phyloP scores from a whole-genome alignment of 2,329 filamentous ascomycete species.

The Aspergillus ochraceoroseus region DNA sequence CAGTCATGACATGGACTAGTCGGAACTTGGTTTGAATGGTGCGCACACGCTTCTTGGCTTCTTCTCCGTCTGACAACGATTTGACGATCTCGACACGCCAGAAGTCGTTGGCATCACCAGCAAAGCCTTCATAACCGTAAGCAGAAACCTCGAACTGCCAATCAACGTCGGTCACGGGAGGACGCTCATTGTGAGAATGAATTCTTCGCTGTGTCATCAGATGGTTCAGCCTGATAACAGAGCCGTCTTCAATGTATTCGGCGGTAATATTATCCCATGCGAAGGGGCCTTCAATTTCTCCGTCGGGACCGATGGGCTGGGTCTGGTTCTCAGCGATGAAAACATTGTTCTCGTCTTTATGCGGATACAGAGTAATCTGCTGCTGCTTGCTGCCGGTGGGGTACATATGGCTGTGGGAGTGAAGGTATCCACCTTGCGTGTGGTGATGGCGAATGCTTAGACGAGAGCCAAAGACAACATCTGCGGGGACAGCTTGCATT shows the following conservation, averaged over 20 bases:
- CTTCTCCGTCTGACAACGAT: constrained; percentile 70
- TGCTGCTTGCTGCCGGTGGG: constrained; percentile 96
- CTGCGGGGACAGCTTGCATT: constrained; percentile 91
- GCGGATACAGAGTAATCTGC: constrained; percentile 94
- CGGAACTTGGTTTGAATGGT: constrained; percentile 97
- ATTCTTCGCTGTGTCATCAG: constrained; percentile 76
- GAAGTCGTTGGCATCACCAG: constrained; percentile 91
- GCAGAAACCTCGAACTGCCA: constrained; percentile 97
- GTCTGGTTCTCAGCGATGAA: constrained; percentile 96
- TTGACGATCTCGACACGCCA: constrained; percentile 95
- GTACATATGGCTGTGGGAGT: constrained; percentile 97
- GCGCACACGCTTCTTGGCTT: constrained; percentile 77
- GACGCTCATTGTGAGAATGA: constrained; percentile 87
- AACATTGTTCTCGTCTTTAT: constrained; percentile 98
- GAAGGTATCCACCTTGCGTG: constrained; percentile 94
- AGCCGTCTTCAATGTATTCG: constrained; percentile 70
- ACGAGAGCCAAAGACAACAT: constrained; percentile 83
- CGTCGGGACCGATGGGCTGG: constrained; percentile 72
- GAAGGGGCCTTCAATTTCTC: constrained; percentile 70
- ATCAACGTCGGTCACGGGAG: constrained; percentile 77
- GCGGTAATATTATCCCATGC: constrained; percentile 76
- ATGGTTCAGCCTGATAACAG: constrained; percentile 79
- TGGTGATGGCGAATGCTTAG: constrained; percentile 88
- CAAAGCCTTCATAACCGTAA: constrained; percentile 94
- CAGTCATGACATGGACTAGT: constrained; percentile 93